Evolutionary conservation across 169 alveolate species (phyloP).

Genomic region (Eimeria maxima): DNA sequence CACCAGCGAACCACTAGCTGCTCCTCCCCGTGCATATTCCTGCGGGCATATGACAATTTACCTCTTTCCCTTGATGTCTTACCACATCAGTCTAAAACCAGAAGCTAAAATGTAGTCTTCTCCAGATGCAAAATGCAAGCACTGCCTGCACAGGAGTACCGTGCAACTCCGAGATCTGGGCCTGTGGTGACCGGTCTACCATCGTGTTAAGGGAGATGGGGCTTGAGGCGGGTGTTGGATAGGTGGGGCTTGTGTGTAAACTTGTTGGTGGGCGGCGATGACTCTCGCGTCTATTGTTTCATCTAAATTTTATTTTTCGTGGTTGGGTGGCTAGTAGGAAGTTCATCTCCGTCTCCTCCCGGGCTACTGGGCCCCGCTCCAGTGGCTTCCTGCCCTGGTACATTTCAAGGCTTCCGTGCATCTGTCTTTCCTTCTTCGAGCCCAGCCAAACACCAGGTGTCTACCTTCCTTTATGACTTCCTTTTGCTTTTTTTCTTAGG

Average conservation of each 20-base stretch:
- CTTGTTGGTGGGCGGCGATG: not conserved
- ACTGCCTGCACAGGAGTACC: not conserved
- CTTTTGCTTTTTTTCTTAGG: not conserved
- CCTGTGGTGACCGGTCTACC: not conserved
- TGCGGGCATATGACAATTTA: not conserved
- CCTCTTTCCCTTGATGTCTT: not conserved
- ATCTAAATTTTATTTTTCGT: not conserved
- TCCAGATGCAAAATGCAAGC: too few species aligned
- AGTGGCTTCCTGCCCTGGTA: not conserved
- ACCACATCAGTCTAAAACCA: not conserved
- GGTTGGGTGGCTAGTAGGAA: not conserved
- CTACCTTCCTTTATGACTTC: not conserved
- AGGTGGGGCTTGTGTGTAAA: conserved; percentile 4
- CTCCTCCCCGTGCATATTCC: not conserved
- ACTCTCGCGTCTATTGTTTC: not conserved
- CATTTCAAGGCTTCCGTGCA: not conserved
- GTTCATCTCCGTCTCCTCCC: not conserved
- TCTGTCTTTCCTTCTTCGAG: not conserved
- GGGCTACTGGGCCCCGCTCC: not conserved
- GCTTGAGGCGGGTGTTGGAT: not conserved
- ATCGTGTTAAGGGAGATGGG: not conserved
- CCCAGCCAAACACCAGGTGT: not conserved
- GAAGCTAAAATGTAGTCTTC: not conserved
- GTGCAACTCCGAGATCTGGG: not conserved
- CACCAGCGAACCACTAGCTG: conserved; percentile 38